Conservation (phyloP, 352 stramenopile species). For the Pythium inflatum region DNA sequence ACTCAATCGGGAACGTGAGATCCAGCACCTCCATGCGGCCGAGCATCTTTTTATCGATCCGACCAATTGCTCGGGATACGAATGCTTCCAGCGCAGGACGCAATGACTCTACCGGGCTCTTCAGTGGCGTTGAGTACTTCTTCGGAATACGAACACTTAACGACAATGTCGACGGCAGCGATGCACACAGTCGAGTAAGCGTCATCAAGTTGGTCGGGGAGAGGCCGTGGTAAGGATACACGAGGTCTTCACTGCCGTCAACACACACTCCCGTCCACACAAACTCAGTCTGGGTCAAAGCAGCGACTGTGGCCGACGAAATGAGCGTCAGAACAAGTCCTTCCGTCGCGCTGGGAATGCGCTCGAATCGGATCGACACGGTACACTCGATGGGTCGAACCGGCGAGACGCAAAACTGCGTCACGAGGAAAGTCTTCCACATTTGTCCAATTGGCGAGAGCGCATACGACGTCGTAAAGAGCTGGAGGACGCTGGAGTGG, state of each 20-base stretch:
- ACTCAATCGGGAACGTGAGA: background rate
- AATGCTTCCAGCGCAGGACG: background rate
- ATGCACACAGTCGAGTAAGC: background rate
- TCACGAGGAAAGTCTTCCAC: background rate
- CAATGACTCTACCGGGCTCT: background rate
- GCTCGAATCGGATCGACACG: background rate
- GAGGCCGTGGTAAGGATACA: background rate
- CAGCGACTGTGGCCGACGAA: background rate
- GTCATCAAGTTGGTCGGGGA: background rate
- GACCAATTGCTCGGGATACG: background rate
- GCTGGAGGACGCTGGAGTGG: background rate
- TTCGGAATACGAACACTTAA: background rate
- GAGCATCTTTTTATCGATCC: background rate
- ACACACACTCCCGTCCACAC: background rate
- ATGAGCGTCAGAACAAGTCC: background rate
- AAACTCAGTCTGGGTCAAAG: background rate
- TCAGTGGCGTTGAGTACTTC: too few species aligned
- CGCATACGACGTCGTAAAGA: background rate
- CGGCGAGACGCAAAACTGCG: background rate
- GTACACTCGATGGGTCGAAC: background rate
- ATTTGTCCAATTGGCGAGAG: background rate
- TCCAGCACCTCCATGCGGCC: background rate
- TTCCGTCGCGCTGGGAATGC: background rate
- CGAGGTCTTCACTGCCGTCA: background rate
- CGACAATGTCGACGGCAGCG: background rate